phyloP scores from a whole-genome alignment of 2,329 filamentous ascomycete species.

The Colletotrichum sp. region DNA sequence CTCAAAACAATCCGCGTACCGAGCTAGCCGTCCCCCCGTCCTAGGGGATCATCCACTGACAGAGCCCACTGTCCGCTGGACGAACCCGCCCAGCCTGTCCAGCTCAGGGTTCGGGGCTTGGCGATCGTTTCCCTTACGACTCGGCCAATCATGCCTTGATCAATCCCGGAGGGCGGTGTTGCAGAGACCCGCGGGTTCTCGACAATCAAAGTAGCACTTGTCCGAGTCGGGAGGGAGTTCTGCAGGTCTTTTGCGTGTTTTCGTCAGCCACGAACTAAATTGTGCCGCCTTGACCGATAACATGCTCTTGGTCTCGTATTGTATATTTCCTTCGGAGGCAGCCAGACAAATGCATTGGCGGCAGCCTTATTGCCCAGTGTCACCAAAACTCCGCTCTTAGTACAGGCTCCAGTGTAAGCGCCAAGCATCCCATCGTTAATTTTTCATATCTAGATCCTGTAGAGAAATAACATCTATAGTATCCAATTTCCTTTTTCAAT shows the following conservation, averaged over 20 bases:
- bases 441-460: background rate
- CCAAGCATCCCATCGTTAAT: background rate
- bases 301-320: background rate
- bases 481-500: background rate
- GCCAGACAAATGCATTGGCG: background rate
- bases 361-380: background rate
- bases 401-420: background rate
- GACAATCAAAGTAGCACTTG: background rate
- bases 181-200: background rate
- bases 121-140: slow-evolving; percentile 12
- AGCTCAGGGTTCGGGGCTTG: slow-evolving; percentile 15
- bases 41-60: background rate
- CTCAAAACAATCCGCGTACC: slow-evolving; percentile 10
- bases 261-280: slow-evolving; percentile 11
- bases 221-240: background rate
- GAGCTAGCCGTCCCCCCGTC: slow-evolving; percentile 11
- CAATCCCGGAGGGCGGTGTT: background rate
- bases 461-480: slow-evolving; percentile 1
- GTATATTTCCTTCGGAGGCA: background rate
- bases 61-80: background rate
- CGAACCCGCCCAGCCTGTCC: background rate
- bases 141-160: slow-evolving; percentile 3
- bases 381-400: background rate
- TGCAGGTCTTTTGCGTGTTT: background rate
- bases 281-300: background rate